Conservation (phyloP, 176 grass and related monocot genomes). For the Zea mays region Zm-B73-REFERENCE-NAM-5.0 NC_050097.1:198380501-198381000, state of each 20-base stretch:
- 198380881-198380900: not conserved
- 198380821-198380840: not conserved
- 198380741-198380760: not conserved
- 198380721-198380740: not conserved
- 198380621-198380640: slow-evolving; percentile 29
- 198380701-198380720: not conserved
- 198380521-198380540: slow-evolving; percentile 87
- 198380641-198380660: not conserved
- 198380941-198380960: slow-evolving; percentile 96
- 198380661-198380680: not conserved
- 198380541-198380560: slow-evolving; percentile 88
- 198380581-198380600: slow-evolving; percentile 98
- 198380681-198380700: not conserved
- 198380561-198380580: slow-evolving; percentile 83
- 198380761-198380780: slow-evolving; percentile 5
- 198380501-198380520: slow-evolving; percentile 67
- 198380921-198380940: slow-evolving; percentile 69
- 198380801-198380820: not conserved
- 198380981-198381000: slow-evolving; percentile 94
- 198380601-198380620: slow-evolving; percentile 85
- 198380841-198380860: not conserved
- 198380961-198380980: slow-evolving; percentile 98
- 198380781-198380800: not conserved
- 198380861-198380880: not conserved
- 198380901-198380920: not conserved